A percentile compares a stretch with the other conserved stretches of the same genome.
Conservation (phyloP, 331 rosid genomes). For the Ulmus americana region DNA sequence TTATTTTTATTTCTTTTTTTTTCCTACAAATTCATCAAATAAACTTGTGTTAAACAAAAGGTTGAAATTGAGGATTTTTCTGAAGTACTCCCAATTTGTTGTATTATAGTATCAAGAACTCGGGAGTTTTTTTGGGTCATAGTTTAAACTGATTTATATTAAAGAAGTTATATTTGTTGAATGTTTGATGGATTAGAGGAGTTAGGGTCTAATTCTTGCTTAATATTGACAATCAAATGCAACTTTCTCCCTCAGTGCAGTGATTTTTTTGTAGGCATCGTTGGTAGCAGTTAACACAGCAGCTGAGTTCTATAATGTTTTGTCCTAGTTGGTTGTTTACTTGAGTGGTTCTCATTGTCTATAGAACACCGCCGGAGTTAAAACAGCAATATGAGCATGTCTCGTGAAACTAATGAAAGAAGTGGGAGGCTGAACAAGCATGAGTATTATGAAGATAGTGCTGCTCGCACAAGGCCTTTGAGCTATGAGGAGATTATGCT, state of each 20-base stretch:
- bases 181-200: background rate
- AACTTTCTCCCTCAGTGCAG: constrained; percentile 23
- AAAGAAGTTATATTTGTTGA: background rate
- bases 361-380: constrained; percentile 7
- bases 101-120: no score
- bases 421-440: constrained; percentile 26
- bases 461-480: constrained; percentile 90
- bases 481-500: constrained; percentile 75
- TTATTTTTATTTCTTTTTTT: background rate
- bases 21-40: no score
- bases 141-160: no score
- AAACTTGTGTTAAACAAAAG: no score
- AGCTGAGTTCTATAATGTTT: background rate
- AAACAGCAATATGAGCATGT: constrained; percentile 49
- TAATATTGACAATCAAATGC: constrained; percentile 6
- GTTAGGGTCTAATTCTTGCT: background rate
- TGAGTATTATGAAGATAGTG: constrained; percentile 51
- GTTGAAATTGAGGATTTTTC: no score
- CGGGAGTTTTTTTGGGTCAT: no score
- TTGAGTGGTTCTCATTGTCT: constrained; percentile 1
- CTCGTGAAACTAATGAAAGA: constrained; percentile 38
- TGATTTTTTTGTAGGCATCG: background rate
- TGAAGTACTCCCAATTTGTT: no score
- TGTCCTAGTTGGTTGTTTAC: constrained; percentile 12
- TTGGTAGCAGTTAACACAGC: constrained; percentile 1